A percentile compares a stretch with the other conserved stretches of the same genome.
These are phyloP conservation scores for Populus nigra DNA, from an alignment of 345 rosid species.

Conservation along the genomic window DNA sequence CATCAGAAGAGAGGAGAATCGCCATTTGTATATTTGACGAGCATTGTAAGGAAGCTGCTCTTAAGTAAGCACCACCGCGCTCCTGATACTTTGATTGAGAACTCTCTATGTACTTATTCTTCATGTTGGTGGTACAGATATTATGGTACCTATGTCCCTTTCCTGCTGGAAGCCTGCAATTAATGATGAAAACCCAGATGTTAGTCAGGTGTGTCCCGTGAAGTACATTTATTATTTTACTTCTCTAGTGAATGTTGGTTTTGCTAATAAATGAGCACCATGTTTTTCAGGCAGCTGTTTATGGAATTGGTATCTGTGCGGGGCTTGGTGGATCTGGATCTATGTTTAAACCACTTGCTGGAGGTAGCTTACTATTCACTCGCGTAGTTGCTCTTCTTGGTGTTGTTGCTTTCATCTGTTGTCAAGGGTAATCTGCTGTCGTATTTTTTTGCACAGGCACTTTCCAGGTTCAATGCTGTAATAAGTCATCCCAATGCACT, in stretches of 20 bases:
- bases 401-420: neutral
- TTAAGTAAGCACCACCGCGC: constrained; percentile 51
- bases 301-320: constrained; percentile 98
- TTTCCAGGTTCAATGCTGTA: constrained; percentile 86
- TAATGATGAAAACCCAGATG: constrained; percentile 76
- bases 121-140: constrained; percentile 49
- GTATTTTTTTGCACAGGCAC: constrained; percentile 61
- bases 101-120: neutral
- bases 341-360: constrained; percentile 86
- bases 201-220: constrained; percentile 64
- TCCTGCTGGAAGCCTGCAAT: constrained; percentile 94
- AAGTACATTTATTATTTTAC: neutral
- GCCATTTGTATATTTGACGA: constrained; percentile 99
- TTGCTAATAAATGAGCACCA: neutral
- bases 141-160: constrained; percentile 88
- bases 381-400: neutral
- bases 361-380: constrained; percentile 46
- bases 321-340: constrained; percentile 87
- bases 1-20: constrained; percentile 97
- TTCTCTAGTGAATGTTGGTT: neutral
- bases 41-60: constrained; percentile 90
- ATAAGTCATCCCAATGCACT: constrained; percentile 70
- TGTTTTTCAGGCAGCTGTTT: constrained; percentile 85
- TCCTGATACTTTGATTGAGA: neutral
- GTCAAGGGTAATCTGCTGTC: neutral